Percentiles rank a stretch among this genome's conserved stretches.
These are phyloP conservation scores for Sequoiadendron giganteum DNA, from an alignment of 75 land plant genomes.

Conservation along the genomic window DNA sequence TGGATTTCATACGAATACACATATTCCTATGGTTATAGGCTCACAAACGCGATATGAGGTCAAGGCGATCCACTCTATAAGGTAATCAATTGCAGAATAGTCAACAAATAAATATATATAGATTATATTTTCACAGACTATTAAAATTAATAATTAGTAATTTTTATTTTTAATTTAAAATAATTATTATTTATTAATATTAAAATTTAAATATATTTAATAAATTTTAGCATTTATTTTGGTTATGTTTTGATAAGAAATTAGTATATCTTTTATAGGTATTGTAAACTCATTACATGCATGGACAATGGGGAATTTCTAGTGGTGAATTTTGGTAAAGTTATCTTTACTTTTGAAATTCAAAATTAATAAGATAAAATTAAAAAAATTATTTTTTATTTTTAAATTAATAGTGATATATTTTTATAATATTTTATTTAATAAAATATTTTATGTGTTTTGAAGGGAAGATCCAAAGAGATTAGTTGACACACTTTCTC, in stretches of 20 bases:
- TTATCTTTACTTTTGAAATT: too few species aligned
- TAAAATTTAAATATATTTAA: not conserved
- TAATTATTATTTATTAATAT: not conserved
- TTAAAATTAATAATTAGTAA: not conserved
- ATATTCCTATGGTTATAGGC: conserved; percentile 89
- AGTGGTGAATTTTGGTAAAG: conserved; percentile 74
- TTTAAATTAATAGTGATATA: too few species aligned
- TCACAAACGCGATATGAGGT: conserved; percentile 93
- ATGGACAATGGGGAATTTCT: conserved; percentile 92
- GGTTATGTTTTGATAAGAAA: conserved; percentile 30
- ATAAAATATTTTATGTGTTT: not conserved
- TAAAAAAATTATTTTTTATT: too few species aligned
- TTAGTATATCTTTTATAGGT: conserved; percentile 71
- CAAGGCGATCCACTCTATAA: conserved; percentile 82
- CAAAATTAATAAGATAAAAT: too few species aligned
- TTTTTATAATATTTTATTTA: not conserved
- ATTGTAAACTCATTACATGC: conserved; percentile 77
- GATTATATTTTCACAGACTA: too few species aligned
- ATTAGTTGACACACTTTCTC: conserved; percentile 48
- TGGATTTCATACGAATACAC: conserved; percentile 94
- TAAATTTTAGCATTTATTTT: not conserved
- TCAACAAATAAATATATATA: too few species aligned
- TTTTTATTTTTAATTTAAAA: too few species aligned
- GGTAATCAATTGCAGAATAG: conserved; percentile 34
- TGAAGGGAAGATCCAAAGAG: conserved; percentile 79